Evolutionary conservation across 2,329 filamentous ascomycete genomes (phyloP), one percentile per base, ranked within the genome.

Genomic region (Cryphonectria carpinicola): DNA sequence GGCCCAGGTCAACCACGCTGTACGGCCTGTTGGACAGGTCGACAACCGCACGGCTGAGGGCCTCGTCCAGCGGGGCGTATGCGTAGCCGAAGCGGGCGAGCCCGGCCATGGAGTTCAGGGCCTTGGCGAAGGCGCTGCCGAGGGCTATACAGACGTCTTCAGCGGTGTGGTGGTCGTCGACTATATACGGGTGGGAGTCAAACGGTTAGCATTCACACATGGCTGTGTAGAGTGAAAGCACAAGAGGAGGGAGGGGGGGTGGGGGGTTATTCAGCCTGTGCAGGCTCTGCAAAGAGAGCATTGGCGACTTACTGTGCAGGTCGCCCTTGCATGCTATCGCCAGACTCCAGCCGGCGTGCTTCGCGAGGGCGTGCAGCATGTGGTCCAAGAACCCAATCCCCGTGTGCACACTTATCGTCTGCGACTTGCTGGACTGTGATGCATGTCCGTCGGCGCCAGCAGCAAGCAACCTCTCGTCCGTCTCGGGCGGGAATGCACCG

Each of bases 341-440:
- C 76, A 99, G 83, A 84, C 92, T 96, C 96, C 95, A 98, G 73
- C 96, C 95, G 7, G 93, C 90, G 83, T 99, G 96, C 83, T 99
- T 98, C 66, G 96, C 93, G 69, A 98, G 87, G 7, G 96, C 96
- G 82, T 99, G 96, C 66, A 98, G 88, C 95, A 99, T 98, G 85
- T 99, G 96, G 84, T 99, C 96, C 70, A 99, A 87, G 83, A 99
- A 99, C 71, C 96, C 96, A 81, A 99, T 97, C 74, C 96, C 96
- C 0, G 95, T 97, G 86, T 93, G 91, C 75, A 98, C 87, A 78
- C 89, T 89, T 79, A 98, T 98, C 72, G 89, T 90, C 82, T 98
- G 96, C 58, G 91, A 93, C 75, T 92, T 90, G 76, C 93, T 95
- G 74, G 90, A 85, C 82, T 99, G 95, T 1, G 91, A 91, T 41